Conservation (phyloP, 1,139 yeast species). For the Yamadazyma oceani region DNA sequence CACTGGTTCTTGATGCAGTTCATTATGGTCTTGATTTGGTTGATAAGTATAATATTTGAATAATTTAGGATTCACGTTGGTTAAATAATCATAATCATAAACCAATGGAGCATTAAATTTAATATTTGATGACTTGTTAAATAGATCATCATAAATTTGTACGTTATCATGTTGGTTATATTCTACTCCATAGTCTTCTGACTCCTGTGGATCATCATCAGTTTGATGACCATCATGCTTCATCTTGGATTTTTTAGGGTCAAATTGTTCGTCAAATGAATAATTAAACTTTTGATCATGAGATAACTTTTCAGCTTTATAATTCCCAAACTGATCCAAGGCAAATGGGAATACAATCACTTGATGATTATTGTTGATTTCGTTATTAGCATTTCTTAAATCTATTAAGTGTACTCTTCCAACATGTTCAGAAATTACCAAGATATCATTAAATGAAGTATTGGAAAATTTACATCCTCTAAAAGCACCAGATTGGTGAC, state of each 20-base stretch:
- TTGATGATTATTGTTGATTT: constrained; percentile 51
- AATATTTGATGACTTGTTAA: constrained; percentile 5
- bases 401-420: constrained; percentile 85
- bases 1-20: not conserved
- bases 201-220: too few species aligned
- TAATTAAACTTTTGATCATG: constrained; percentile 1
- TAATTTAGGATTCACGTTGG: constrained; percentile 38
- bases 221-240: too few species aligned
- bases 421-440: constrained; percentile 79
- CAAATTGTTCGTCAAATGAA: constrained; percentile 1
- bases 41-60: constrained; percentile 38
- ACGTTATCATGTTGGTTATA: constrained; percentile 12
- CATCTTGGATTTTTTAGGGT: too few species aligned
- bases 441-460: constrained; percentile 65
- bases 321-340: constrained; percentile 41
- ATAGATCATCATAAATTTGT: constrained; percentile 16
- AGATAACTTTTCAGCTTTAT: constrained; percentile 15
- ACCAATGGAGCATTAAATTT: constrained; percentile 43
- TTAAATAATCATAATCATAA: constrained; percentile 43
- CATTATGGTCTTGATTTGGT: constrained; percentile 3
- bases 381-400: constrained; percentile 61
- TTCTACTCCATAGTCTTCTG: constrained; percentile 3
- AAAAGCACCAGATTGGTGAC: constrained; percentile 61
- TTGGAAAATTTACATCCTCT: constrained; percentile 71
- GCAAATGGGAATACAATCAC: constrained; percentile 59